Evolutionary conservation across 768 basidiomycete species (phyloP).

Genomic region (Lepiota subincarnata): DNA sequence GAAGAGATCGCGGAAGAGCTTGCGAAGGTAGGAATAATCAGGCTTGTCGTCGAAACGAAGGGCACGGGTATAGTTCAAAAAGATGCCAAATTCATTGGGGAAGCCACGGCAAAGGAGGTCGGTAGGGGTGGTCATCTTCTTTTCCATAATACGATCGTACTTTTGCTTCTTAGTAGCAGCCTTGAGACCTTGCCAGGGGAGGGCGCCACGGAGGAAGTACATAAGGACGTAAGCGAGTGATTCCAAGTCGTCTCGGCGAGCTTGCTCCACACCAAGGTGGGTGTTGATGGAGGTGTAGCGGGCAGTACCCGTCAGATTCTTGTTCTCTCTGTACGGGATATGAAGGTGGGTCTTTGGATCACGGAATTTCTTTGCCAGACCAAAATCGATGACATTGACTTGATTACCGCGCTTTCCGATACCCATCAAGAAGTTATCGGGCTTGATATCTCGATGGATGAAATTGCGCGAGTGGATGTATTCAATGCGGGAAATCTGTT

Average conservation of each 20-base stretch:
- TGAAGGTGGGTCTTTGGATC: constrained; percentile 99
- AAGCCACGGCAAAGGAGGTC: constrained; percentile 98
- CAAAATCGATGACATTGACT: constrained; percentile 98
- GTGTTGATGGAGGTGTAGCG: constrained; percentile 99
- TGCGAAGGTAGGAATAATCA: constrained; percentile 98
- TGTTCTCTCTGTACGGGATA: constrained; percentile 99
- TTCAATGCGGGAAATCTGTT: constrained; percentile 96
- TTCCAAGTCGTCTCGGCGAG: constrained; percentile 96
- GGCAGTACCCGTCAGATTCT: constrained; percentile 98
- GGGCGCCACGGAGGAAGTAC: constrained; percentile 98
- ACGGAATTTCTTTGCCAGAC: constrained; percentile 99
- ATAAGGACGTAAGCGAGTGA: constrained; percentile 98
- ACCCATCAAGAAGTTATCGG: constrained; percentile 99
- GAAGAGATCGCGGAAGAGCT: constrained; percentile 97
- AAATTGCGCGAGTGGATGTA: constrained; percentile 99
- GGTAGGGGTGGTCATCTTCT: constrained; percentile 99
- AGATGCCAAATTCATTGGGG: constrained; percentile 99
- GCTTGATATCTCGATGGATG: constrained; percentile 97
- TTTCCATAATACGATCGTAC: constrained; percentile 99
- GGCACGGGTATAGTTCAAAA: constrained; percentile 98
- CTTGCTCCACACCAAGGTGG: constrained; percentile 96
- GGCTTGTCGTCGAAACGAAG: constrained; percentile 99
- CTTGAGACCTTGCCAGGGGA: constrained; percentile 99
- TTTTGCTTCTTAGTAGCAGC: constrained; percentile 99
- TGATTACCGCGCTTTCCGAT: constrained; percentile 99